Evolutionary conservation across 2,329 filamentous ascomycete species (phyloP).

Genomic region (Hypoxylon sp.): DNA sequence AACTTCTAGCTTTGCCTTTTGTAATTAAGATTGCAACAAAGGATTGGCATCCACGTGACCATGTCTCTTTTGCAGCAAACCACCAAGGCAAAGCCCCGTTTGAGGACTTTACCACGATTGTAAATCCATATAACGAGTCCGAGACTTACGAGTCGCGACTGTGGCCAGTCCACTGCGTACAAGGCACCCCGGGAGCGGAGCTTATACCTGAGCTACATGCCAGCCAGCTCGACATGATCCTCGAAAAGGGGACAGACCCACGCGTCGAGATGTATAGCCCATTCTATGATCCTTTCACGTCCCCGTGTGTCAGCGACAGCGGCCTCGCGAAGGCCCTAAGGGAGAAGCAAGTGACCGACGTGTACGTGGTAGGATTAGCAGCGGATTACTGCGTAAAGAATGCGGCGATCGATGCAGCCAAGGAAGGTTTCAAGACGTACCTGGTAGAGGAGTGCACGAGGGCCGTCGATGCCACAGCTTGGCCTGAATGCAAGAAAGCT

Average conservation of each 20-base stretch:
- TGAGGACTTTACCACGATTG: constrained; percentile 72
- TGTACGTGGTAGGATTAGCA: constrained; percentile 88
- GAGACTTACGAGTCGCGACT: constrained; percentile 77
- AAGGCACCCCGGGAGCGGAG: constrained; percentile 77
- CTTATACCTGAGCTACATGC: constrained; percentile 79
- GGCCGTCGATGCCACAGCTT: constrained; percentile 74
- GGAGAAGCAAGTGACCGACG: constrained; percentile 74
- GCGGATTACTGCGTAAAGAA: constrained; percentile 89
- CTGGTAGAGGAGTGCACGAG: constrained; percentile 84
- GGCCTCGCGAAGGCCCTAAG: constrained; percentile 72
- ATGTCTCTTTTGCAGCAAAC: constrained; percentile 90
- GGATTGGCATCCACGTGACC: constrained; percentile 86
- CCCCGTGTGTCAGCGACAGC: constrained; percentile 70
- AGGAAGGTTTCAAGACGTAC: constrained; percentile 81
- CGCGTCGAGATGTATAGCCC: constrained; percentile 94
- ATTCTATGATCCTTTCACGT: constrained; percentile 83
- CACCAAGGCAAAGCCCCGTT: constrained; percentile 78
- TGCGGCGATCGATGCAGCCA: constrained; percentile 82
- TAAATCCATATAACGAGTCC: constrained; percentile 72
- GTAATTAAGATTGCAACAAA: constrained; percentile 84
- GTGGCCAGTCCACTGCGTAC: constrained; percentile 93
- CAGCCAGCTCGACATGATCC: constrained; percentile 70
- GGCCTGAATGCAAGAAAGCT: constrained; percentile 67
- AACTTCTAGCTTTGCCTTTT: constrained; percentile 79
- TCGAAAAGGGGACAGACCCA: constrained; percentile 82